These are phyloP conservation scores for Mycena vitilis DNA, from an alignment of 768 basidiomycete species.

Conservation along the genomic window DNA sequence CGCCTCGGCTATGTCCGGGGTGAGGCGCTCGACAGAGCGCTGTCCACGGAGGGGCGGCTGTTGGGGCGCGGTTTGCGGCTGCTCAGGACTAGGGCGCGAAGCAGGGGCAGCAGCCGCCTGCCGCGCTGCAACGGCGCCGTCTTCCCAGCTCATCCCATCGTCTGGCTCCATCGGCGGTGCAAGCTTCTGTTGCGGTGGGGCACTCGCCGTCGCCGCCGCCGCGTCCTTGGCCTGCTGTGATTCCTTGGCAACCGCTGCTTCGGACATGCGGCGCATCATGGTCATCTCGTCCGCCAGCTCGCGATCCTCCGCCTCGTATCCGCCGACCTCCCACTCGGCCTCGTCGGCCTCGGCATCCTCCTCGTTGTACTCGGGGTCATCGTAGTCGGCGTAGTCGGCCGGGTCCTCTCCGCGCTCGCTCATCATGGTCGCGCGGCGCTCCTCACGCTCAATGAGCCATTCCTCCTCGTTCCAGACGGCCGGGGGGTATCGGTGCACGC, in stretches of 20 bases:
- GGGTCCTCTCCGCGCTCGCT: conserved; percentile 28
- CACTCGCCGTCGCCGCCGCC: not conserved
- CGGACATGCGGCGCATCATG: conserved; percentile 44
- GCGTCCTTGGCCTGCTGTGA: conserved; percentile 34
- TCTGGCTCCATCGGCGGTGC: conserved; percentile 69
- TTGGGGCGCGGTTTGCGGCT: conserved; percentile 42
- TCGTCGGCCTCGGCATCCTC: conserved; percentile 69
- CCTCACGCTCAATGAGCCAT: conserved; percentile 49
- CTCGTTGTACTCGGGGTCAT: conserved; percentile 12
- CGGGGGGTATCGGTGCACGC: conserved; percentile 81
- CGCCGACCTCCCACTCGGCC: conserved; percentile 75
- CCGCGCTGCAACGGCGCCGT: conserved; percentile 67
- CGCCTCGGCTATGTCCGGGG: conserved; percentile 74
- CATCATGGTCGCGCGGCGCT: conserved; percentile 48
- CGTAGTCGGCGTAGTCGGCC: conserved; percentile 36
- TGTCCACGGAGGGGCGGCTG: conserved; percentile 54
- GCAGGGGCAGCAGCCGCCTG: conserved; percentile 47
- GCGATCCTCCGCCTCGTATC: conserved; percentile 76
- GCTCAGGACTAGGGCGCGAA: conserved; percentile 38
- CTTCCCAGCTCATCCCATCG: conserved; percentile 92
- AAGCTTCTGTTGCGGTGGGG: conserved; percentile 8
- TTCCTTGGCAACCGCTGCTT: conserved; percentile 47
- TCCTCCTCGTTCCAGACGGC: conserved; percentile 88
- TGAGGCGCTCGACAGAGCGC: conserved; percentile 61
- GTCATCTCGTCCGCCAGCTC: conserved; percentile 68